Conservation (phyloP, 1,284 basidiomycete genomes). For the Sanguinoderma infundibulare region DNA sequence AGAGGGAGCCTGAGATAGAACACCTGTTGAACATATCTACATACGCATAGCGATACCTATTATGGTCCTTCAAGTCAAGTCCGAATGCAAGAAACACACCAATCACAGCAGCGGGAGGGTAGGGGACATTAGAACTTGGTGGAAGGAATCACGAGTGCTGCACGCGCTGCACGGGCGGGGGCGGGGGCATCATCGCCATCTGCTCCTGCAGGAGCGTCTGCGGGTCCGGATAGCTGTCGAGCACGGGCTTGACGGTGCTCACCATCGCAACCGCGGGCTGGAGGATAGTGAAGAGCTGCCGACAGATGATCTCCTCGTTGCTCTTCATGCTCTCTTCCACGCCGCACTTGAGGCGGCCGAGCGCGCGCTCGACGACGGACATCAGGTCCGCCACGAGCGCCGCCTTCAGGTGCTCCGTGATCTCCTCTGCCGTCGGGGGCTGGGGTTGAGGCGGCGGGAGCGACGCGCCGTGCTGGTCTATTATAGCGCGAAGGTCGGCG, state of each 20-base stretch:
- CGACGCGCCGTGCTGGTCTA: constrained; percentile 1
- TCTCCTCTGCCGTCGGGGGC: constrained; percentile 17
- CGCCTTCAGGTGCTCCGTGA: constrained; percentile 8
- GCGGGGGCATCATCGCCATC: neutral
- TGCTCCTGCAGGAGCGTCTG: constrained; percentile 10
- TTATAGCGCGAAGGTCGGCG: constrained; percentile 5
- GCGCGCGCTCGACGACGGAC: constrained; percentile 6
- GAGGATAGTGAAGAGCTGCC: constrained; percentile 11
- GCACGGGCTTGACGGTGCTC: constrained; percentile 5
- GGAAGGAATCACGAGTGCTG: constrained; percentile 6
- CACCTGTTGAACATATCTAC: neutral
- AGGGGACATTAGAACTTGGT: neutral
- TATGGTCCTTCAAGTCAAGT: neutral
- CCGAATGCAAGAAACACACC: neutral
- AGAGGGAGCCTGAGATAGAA: too few species aligned
- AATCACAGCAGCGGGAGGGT: too few species aligned
- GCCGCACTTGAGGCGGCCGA: constrained; percentile 10
- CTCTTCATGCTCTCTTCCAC: constrained; percentile 15
- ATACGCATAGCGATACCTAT: neutral
- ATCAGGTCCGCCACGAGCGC: constrained; percentile 12
- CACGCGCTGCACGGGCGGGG: constrained; percentile 12
- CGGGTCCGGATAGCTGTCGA: constrained; percentile 10
- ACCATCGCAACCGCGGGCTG: constrained; percentile 14
- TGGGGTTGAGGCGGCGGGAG: constrained; percentile 15
- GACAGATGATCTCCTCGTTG: constrained; percentile 19